These are phyloP conservation scores for Amaranthus cruentus DNA, from an alignment of 148 eudicot genomes.

Conservation along the genomic window DNA sequence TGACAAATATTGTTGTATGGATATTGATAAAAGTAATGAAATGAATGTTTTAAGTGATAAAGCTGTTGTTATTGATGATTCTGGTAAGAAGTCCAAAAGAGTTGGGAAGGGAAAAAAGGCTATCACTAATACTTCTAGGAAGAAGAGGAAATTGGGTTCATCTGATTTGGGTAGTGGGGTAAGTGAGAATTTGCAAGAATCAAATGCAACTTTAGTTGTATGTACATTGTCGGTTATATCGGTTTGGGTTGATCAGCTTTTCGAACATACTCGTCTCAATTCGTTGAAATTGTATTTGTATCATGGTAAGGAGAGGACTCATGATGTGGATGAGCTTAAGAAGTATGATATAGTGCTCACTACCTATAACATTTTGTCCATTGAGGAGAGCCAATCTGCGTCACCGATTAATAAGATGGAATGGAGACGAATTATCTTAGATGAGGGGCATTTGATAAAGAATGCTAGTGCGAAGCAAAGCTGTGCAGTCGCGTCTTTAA, in stretches of 20 bases:
- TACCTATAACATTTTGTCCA: constrained; percentile 63
- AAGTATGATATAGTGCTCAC: constrained; percentile 81
- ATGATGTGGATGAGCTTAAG: constrained; percentile 51
- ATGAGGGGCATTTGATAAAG: constrained; percentile 89
- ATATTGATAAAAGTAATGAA: constrained; percentile 24
- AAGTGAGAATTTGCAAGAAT: constrained; percentile 11
- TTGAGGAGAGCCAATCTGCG: constrained; percentile 37
- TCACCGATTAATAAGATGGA: constrained; percentile 66
- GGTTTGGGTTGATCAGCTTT: constrained; percentile 68
- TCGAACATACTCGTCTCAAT: constrained; percentile 56
- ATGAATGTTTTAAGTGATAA: constrained; percentile 17
- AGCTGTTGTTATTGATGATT: constrained; percentile 15
- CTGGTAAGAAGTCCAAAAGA: constrained; percentile 20
- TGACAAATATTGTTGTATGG: constrained; percentile 16
- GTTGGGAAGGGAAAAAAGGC: constrained; percentile 22
- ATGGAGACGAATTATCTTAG: constrained; percentile 87
- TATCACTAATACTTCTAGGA: constrained; percentile 26
- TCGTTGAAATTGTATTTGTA: constrained; percentile 71
- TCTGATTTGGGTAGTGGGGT: constrained; percentile 9
- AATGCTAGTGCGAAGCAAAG: constrained; percentile 61
- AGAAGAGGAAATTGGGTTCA: constrained; percentile 43
- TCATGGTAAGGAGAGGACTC: constrained; percentile 63
- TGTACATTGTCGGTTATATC: constrained; percentile 86
- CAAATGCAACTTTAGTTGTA: constrained; percentile 63
- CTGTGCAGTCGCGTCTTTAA: constrained; percentile 61